phyloP scores from a whole-genome alignment of 75 land plant genomes.

The Selaginella tamariscina region DNA sequence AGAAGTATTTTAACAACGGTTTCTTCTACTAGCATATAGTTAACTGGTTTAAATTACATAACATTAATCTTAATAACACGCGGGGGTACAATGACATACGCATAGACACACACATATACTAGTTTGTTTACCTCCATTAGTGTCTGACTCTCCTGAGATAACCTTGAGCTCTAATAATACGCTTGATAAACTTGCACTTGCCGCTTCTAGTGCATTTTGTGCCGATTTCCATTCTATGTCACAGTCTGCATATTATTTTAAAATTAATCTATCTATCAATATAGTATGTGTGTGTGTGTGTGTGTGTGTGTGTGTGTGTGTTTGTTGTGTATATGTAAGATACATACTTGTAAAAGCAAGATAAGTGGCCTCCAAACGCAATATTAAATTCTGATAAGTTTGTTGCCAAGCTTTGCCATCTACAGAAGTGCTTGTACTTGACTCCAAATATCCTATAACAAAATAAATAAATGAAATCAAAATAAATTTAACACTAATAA shows the following conservation, averaged over 20 bases:
- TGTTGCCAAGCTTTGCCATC: conserved; percentile 76
- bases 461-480: conserved; percentile 30
- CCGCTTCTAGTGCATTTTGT: conserved; percentile 57
- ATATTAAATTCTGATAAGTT: conserved; percentile 43
- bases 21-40: too few species aligned
- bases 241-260: conserved; percentile 42
- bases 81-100: too few species aligned
- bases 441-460: conserved; percentile 18
- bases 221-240: conserved; percentile 83
- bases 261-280: too few species aligned
- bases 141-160: conserved; percentile 49
- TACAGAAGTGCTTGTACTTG: conserved; percentile 18
- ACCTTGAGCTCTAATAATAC: conserved; percentile 45
- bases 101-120: neutral
- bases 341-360: conserved; percentile 74
- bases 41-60: too few species aligned
- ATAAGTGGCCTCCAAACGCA: conserved; percentile 62
- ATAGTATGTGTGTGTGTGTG: too few species aligned
- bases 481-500: too few species aligned
- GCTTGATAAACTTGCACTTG: conserved; percentile 43
- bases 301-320: too few species aligned
- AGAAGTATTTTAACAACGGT: too few species aligned
- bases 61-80: too few species aligned
- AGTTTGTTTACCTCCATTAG: conserved; percentile 71
- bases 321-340: too few species aligned